Base-by-base conservation (phyloP, 2,329 filamentous ascomycete genomes). In the Xylariaceae sp. region DNA sequence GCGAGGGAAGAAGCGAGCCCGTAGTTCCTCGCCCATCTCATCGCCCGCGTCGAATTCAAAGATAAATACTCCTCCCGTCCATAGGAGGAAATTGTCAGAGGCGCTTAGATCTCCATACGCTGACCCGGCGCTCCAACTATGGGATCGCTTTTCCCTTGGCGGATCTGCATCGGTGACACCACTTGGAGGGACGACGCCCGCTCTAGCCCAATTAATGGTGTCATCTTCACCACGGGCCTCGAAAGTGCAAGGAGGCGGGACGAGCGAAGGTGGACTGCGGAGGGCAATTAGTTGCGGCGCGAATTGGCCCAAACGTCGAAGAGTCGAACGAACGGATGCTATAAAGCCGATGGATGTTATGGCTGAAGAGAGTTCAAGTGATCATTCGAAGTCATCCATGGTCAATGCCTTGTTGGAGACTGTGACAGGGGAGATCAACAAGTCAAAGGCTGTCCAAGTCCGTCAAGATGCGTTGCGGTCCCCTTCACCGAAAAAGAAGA, bases 111-210 rank as follows among this genome's bases (percentile, higher is more conserved):
- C 88, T 1, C 87, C 87, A 12, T 84, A 88, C 61, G 81, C 86
- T 29, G 89, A 93, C 66, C 88, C 90, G 40, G 89, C 88, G 2
- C 74, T 88, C 29, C 89, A 93, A 61, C 74, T 93, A 1, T 93
- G 90, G 90, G 89, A 89, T 64, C 85, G 88, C 50, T 91, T 90
- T 68, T 83, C 88, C 40, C 73, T 85, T 51, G 75, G 79, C 66
- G 76, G 80, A 59, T 72, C 74, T 50, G 70, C 77, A 14, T 72
- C 79, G 59, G 63, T 73, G 50, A 72, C 73, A 44, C 70, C 74
- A 7, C 71, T 75, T 1, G 81, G 82, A 19, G 71, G 79, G 43
- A 72, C 77, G 42, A 86, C 85, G 63, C 83, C 84, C 40, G 75
- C 81, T 16, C 76, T 90, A 20, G 82, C 84, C 47, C 83, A 89